Evolutionary conservation across 352 stramenopile genomes (phyloP).

Genomic region (Chrysophaeum taylorii): DNA sequence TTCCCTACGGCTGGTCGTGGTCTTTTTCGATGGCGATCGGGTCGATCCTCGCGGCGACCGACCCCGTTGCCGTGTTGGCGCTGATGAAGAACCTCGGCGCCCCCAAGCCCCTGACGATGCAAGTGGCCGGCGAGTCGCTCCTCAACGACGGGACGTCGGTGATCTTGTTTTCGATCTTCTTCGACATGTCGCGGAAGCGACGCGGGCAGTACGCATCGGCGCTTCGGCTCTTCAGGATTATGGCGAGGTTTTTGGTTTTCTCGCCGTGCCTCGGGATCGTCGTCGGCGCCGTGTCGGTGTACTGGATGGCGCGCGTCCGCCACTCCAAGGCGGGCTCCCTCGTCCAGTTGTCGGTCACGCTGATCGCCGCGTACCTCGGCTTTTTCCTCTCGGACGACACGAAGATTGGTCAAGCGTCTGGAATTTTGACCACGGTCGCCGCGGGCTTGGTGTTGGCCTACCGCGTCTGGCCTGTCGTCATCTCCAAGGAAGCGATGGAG

Average conservation of each 20-base stretch:
- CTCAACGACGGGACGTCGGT: conserved; percentile 52
- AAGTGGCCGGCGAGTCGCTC: conserved; percentile 45
- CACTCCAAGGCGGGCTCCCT: conserved; percentile 40
- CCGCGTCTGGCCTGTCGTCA: conserved; percentile 12
- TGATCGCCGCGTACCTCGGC: conserved; percentile 32
- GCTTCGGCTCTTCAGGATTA: conserved; percentile 29
- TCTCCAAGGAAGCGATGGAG: conserved; percentile 12
- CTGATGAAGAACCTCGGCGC: conserved; percentile 41
- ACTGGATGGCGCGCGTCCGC: conserved; percentile 31
- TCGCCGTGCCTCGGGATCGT: conserved; percentile 43
- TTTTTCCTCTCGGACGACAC: conserved; percentile 39
- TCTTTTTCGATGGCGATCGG: conserved; percentile 39
- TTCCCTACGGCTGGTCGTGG: conserved; percentile 42
- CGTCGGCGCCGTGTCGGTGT: conserved; percentile 45
- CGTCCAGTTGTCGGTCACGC: conserved; percentile 42
- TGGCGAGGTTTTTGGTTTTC: conserved; percentile 46
- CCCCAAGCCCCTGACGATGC: conserved; percentile 32
- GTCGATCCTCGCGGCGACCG: conserved; percentile 41
- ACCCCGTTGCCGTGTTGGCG: conserved; percentile 46
- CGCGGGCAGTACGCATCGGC: conserved; percentile 1
- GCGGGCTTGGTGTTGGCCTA: conserved; percentile 9
- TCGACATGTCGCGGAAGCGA: background rate
- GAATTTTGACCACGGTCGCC: conserved; percentile 26
- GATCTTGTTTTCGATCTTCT: conserved; percentile 49
- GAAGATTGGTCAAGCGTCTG: conserved; percentile 27